A percentile compares a stretch with the other conserved stretches of the same genome.
These are phyloP conservation scores for Talaromyces piceae DNA, from an alignment of 2,329 filamentous ascomycete species.

Conservation along the genomic window DNA sequence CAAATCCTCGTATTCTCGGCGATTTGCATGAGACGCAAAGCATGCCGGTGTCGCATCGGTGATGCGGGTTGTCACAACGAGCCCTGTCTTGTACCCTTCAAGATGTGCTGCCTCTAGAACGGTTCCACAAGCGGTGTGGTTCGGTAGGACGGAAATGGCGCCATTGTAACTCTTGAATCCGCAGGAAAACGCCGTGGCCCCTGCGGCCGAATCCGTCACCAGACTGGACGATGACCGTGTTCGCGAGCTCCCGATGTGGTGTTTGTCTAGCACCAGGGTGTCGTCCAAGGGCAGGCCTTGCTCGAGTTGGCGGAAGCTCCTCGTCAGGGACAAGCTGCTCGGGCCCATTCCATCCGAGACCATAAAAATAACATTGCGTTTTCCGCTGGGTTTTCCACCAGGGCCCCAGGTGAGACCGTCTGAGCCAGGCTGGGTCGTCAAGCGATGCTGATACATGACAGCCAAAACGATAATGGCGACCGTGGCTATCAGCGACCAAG, in stretches of 20 bases:
- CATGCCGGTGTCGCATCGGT: slow-evolving; percentile 95
- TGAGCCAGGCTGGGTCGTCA: slow-evolving; percentile 32
- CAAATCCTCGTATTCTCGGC: slow-evolving; percentile 72
- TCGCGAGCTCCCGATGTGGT: slow-evolving; percentile 83
- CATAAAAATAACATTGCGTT: slow-evolving; percentile 97
- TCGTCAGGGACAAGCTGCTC: slow-evolving; percentile 76
- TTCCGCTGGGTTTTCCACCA: slow-evolving; percentile 48
- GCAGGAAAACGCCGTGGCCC: slow-evolving; percentile 92
- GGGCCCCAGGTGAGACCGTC: slow-evolving; percentile 28
- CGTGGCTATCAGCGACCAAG: slow-evolving; percentile 77
- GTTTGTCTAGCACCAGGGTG: slow-evolving; percentile 71
- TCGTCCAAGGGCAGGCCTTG: slow-evolving; percentile 67
- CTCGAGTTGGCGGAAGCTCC: slow-evolving; percentile 74
- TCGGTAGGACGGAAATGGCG: slow-evolving; percentile 81
- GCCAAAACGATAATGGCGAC: slow-evolving; percentile 70
- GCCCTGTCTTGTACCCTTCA: slow-evolving; percentile 82
- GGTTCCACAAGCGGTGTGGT: slow-evolving; percentile 81
- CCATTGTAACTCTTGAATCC: slow-evolving; percentile 93
- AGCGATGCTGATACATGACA: slow-evolving; percentile 67
- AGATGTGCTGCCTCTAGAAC: slow-evolving; percentile 89
- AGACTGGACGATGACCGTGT: slow-evolving; percentile 78
- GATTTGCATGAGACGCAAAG: slow-evolving; percentile 81
- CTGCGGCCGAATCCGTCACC: slow-evolving; percentile 93
- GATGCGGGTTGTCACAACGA: slow-evolving; percentile 90
- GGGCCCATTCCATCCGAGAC: slow-evolving; percentile 98